Base-by-base conservation (phyloP, 2,329 filamentous ascomycete genomes). In the Colletotrichum spinosum region DNA sequence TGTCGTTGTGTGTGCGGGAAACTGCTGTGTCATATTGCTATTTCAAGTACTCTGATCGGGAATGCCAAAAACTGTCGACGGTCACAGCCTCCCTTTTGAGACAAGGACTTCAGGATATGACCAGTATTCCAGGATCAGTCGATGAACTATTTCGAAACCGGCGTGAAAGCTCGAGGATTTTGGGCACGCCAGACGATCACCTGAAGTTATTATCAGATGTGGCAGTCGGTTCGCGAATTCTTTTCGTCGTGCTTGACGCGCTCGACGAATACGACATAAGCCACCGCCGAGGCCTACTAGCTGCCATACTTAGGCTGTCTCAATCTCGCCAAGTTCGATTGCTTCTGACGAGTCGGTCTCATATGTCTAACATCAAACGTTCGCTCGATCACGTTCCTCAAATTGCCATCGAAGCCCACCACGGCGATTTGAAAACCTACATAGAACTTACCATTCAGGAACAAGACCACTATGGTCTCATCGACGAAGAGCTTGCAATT, bases 21-120 rank as follows among this genome's bases (percentile, higher is more conserved):
- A 8, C 37, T 8, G 35, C 48, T 15, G 12, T 38, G 6, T 37
- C 48, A 25, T 37, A 51, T 15, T 51, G 35, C 34, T 17, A 51
- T 12, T n/a, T 38, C 8, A 51, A 51, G 34, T 51, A 51, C 48
- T 12, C 11, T 8, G 48, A 50, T 17, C 48, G 37, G 37, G 48
- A 17, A 7, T 35, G 25, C 6, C 48, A 35, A 34, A 50, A 2
- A 4, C 5, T 50, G 12, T 37, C 48, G 6, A 35, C 48, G 2
- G 33, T 50, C 13, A 12, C 37, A 13, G 13, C 48, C 7, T 50
- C 48, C 4, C 6, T 51, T 35, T 11, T 51, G 34, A 51, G 34
- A 15, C 33, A 51, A n/a, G 12, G 12, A 8, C 48, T 51, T 2
- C 4, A 15, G 8, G 6, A 34, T 7, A 1, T 7, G 6, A n/a